Evolutionary conservation across 2,329 filamentous ascomycete species (phyloP), one percentile per base, ranked within the genome.

Genomic region (Monosporascus sp.): DNA sequence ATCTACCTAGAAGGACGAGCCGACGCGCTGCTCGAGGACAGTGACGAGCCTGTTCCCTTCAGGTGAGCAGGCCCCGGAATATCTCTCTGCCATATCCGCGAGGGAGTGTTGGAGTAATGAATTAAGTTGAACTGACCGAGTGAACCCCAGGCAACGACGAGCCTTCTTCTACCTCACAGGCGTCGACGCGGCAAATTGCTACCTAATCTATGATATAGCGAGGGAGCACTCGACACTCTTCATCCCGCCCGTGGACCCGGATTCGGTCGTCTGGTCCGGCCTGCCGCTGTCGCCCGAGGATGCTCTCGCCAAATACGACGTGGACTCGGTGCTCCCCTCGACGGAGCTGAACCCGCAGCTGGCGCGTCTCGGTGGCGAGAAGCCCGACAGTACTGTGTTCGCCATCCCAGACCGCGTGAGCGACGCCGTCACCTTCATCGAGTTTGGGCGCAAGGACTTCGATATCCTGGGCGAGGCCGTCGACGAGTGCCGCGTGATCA

Each of bases 161-260:
- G 89, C 85, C 70, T 99, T 99, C 76, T 97, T 89, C 81, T 99
- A 99, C 72, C 78, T 97, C 45, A 93, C 90, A 24, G 94, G 94
- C 62, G 95, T 86, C 66, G 60, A 78, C 57, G 79, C 95, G 31
- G 82, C 92, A 55, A 91, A 97, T 71, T 87, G 87, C 64, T 86
- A 86, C 68, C 81, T 91, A 55, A 81, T 87, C 53, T 96, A 97
- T 76, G 87, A 96, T 60, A 86, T 96, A 54, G 76, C 81, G 46
- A 79, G 82, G 48, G 80, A 85, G 59, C 84, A 85, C 62, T 82
- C 92, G 41, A 95, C 87, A 3, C 84, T 99, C 48, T 99, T 92
- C 74, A 93, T 99, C 63, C 93, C 94, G 2, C 89, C 91, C 17
- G 82, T 92, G 63, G 86, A 96, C 62, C 82, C 90, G n/a, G 89